Conservation (phyloP, 73 alveolate species). For the Uronychia setigera region DNA sequence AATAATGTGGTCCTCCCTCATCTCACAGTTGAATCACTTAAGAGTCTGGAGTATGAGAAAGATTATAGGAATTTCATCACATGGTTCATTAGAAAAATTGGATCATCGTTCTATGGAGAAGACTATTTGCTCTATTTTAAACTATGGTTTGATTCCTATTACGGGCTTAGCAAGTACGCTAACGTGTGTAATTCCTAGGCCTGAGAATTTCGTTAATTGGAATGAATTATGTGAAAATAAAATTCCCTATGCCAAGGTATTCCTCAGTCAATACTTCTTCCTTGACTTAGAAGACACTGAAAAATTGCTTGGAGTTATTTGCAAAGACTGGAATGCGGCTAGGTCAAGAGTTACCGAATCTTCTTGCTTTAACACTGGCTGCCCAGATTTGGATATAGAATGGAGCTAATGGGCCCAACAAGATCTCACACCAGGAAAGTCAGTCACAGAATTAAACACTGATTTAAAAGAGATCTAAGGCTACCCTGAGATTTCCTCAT, state of each 20-base stretch:
- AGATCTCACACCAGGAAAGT: background rate
- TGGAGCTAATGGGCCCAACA: background rate
- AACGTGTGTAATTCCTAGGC: background rate
- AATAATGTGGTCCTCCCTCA: background rate
- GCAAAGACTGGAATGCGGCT: background rate
- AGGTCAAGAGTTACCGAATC: background rate
- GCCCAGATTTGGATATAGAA: background rate
- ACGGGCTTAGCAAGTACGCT: background rate
- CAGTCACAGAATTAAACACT: background rate
- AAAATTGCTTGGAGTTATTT: background rate
- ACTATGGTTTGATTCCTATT: background rate
- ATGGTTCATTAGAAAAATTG: background rate
- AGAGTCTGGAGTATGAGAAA: background rate
- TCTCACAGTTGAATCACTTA: background rate
- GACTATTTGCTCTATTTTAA: background rate
- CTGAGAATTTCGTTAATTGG: background rate
- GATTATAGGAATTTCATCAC: background rate
- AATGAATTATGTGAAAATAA: background rate
- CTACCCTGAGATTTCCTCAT: background rate
- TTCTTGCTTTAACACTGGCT: background rate
- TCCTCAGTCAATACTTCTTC: background rate
- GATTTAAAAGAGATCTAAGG: background rate
- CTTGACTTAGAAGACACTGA: background rate
- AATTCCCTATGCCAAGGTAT: background rate
- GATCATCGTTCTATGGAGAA: background rate